These are phyloP conservation scores for Guadua angustifolia DNA, from an alignment of 176 grass and related monocot species.

Conservation along the genomic window DNA sequence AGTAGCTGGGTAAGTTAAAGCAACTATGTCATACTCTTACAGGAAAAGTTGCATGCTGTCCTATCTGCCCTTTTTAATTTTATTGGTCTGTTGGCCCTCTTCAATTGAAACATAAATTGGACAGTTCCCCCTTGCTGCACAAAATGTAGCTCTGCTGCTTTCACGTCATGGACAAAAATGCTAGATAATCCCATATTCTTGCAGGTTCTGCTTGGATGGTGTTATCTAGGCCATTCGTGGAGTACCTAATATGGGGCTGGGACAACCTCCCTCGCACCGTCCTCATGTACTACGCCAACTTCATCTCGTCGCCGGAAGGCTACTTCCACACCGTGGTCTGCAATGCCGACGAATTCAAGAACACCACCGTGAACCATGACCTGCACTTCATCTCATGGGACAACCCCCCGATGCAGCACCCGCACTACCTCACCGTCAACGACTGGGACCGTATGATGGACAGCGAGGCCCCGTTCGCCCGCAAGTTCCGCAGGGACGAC, in stretches of 20 bases:
- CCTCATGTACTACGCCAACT: slow-evolving; percentile 94
- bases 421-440: slow-evolving; percentile 55
- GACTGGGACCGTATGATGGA: slow-evolving; percentile 67
- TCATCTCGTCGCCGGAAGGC: slow-evolving; percentile 85
- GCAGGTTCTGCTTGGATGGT: slow-evolving; percentile 92
- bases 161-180: not conserved
- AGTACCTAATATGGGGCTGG: slow-evolving; percentile 93
- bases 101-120: too few species aligned
- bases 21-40: not conserved
- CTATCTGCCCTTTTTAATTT: not conserved
- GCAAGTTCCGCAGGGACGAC: slow-evolving; percentile 70
- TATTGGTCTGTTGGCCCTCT: not conserved
- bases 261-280: slow-evolving; percentile 83
- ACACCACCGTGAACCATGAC: slow-evolving; percentile 85
- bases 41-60: too few species aligned
- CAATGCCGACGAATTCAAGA: slow-evolving; percentile 73
- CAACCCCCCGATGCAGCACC: slow-evolving; percentile 89
- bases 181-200: not conserved
- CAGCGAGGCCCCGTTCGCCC: slow-evolving; percentile 76
- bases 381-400: slow-evolving; percentile 92
- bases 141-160: not conserved
- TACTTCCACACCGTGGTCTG: slow-evolving; percentile 92
- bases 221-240: slow-evolving; percentile 65
- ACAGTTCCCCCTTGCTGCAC: not conserved
- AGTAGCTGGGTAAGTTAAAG: too few species aligned